phyloP scores from a whole-genome alignment of 768 basidiomycete genomes.

The Suillus discolor region DNA sequence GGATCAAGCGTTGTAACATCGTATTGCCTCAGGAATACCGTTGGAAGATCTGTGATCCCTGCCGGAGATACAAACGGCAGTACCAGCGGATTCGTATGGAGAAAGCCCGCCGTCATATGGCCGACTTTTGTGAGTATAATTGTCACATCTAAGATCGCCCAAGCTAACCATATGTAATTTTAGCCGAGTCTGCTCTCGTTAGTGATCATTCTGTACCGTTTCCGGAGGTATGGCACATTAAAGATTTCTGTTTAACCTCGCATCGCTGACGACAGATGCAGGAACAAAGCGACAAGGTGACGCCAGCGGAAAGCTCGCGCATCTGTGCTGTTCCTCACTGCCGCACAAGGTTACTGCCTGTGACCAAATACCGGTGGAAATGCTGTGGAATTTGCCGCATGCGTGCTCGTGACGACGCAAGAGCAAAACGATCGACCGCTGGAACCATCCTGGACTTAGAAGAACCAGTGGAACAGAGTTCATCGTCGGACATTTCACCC shows the following conservation, averaged over 20 bases:
- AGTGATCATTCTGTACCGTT: neutral
- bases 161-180: conserved; percentile 6
- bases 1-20: conserved; percentile 36
- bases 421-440: conserved; percentile 6
- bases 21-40: conserved; percentile 34
- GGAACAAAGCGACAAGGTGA: neutral
- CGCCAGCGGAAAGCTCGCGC: conserved; percentile 31
- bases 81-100: conserved; percentile 38
- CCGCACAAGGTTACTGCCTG: conserved; percentile 37
- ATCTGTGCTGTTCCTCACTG: conserved; percentile 40
- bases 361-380: conserved; percentile 41
- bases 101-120: conserved; percentile 8
- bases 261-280: conserved; percentile 1
- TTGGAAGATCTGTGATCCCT: conserved; percentile 47
- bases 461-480: neutral
- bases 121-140: conserved; percentile 15
- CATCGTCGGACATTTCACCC: conserved; percentile 9
- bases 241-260: conserved; percentile 20
- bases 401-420: conserved; percentile 16
- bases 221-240: neutral
- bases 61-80: conserved; percentile 38
- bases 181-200: conserved; percentile 11
- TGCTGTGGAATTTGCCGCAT: conserved; percentile 42
- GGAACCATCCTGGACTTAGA: conserved; percentile 5
- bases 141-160: neutral